Evolutionary conservation across 805 yeast species (phyloP), one percentile per base, ranked within the genome.

Genomic region (Wickerhamiella cacticola): DNA sequence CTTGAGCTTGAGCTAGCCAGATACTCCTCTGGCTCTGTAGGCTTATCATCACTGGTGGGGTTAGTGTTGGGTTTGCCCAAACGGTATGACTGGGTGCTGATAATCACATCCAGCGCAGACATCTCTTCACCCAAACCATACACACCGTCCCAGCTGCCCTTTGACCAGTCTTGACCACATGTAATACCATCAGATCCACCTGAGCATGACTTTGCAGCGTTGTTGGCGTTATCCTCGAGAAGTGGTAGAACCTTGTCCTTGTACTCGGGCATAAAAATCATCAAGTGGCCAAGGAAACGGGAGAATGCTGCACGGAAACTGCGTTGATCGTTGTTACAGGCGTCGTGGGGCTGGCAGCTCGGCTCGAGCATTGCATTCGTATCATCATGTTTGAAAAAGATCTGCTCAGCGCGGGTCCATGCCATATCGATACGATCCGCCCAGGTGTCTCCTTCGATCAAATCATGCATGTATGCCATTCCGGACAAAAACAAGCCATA

Each of bases 41-140:
- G 45, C 26, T 31, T 26, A 25, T 31, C 31, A 16, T 33, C 39
- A 16, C 23, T 23, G 31, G 16, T 24, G 16, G 46, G 46, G 23
- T 43, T 24, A 15, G 46, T 31, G 13, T n/a, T 43, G n/a, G 46
- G 39, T 18, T 31, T 23, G 19, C 46, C 46, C 16, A 43, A 15
- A 5, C 10, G 16, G 21, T 8, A 13, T 4, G 66, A 59, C 21
- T 70, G 56, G 23, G 66, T 60, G 55, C 68, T 68, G 48, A 73
- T 73, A 29, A 80, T 68, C 2, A 71, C 69, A 55, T 83, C 94
- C 48, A 82, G 63, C 0, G 89, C 88, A 33, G 75, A 65, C 71
- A 81, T 78, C 62, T 83, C 92, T 62, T 84, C 89, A 43, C 94
- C 94, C 41, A 83, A 69, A 1, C 94, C 92, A 55, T 73, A 81